These are phyloP conservation scores for Phytopythium delawarense DNA, from an alignment of 352 stramenopile genomes.

Conservation along the genomic window DNA sequence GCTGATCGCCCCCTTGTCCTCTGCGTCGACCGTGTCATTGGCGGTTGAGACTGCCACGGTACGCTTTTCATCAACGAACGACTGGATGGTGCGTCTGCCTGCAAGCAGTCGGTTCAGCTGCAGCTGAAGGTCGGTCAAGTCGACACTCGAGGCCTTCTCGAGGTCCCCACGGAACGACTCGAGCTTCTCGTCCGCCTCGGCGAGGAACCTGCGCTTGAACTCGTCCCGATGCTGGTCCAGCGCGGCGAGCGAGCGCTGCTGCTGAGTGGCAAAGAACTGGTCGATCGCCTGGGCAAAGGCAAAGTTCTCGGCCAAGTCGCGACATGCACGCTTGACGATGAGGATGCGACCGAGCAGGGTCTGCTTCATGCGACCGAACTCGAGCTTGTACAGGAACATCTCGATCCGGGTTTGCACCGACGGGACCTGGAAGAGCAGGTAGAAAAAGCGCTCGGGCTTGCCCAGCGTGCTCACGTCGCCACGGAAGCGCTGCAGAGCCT, in stretches of 20 bases:
- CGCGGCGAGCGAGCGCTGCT: slow-evolving; percentile 27
- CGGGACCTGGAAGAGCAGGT: slow-evolving; percentile 51
- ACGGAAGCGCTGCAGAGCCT: slow-evolving; percentile 34
- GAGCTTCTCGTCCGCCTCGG: slow-evolving; percentile 46
- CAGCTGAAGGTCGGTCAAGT: slow-evolving; percentile 59
- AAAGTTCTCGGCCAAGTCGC: slow-evolving; percentile 68
- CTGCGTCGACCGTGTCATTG: slow-evolving; percentile 6
- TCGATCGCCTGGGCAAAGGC: slow-evolving; percentile 51
- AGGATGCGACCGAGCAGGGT: slow-evolving; percentile 43
- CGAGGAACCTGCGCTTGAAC: slow-evolving; percentile 36
- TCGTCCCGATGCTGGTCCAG: slow-evolving; percentile 22
- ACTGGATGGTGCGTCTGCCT: slow-evolving; percentile 36
- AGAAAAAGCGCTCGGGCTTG: slow-evolving; percentile 75
- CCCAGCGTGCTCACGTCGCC: slow-evolving; percentile 44
- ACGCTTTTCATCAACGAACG: slow-evolving; percentile 38
- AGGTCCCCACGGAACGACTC: slow-evolving; percentile 55
- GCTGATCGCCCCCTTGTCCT: slow-evolving; percentile 26
- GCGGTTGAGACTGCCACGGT: slow-evolving; percentile 1
- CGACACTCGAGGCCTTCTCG: slow-evolving; percentile 40
- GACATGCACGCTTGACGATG: slow-evolving; percentile 55
- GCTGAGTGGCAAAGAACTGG: slow-evolving; percentile 44
- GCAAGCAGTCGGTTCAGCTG: slow-evolving; percentile 53
- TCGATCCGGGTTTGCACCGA: slow-evolving; percentile 60
- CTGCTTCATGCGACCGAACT: slow-evolving; percentile 43
- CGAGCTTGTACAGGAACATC: slow-evolving; percentile 75